phyloP scores from a whole-genome alignment of 257 asterid genomes.

The Thymus quinquecostatus region DNA sequence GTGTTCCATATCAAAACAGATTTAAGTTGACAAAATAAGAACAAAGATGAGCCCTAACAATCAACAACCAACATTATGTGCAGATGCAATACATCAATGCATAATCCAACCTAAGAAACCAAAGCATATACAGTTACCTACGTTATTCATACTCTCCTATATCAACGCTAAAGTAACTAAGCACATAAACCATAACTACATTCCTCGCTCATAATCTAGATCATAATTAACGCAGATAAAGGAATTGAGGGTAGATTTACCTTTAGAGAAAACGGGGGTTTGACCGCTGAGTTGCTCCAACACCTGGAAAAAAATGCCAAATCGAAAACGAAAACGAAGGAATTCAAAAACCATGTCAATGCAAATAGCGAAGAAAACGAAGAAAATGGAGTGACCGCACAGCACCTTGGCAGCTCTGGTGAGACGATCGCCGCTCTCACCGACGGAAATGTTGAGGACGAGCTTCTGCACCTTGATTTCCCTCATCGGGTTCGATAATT shows the following conservation, averaged over 20 bases:
- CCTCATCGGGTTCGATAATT: constrained; percentile 48
- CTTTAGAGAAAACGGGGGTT: constrained; percentile 46
- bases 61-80: not conserved
- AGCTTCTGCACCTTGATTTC: constrained; percentile 54
- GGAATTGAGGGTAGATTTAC: constrained; percentile 12
- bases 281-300: constrained; percentile 54
- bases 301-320: constrained; percentile 31
- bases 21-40: too few species aligned
- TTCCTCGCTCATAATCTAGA: constrained; percentile 7
- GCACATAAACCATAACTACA: not conserved
- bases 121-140: not conserved
- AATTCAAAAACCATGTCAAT: not conserved
- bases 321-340: not conserved
- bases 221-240: not conserved
- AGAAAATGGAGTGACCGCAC: not conserved
- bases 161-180: not conserved
- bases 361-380: not conserved
- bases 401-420: constrained; percentile 48
- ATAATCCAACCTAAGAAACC: not conserved
- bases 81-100: not conserved
- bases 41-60: too few species aligned
- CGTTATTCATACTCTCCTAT: not conserved
- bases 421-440: constrained; percentile 52
- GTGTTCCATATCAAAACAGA: not conserved
- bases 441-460: constrained; percentile 50